Evolutionary conservation across 2,329 filamentous ascomycete genomes (phyloP), one percentile per base, ranked within the genome.

Genomic region (Rhynchosporium secalis): DNA sequence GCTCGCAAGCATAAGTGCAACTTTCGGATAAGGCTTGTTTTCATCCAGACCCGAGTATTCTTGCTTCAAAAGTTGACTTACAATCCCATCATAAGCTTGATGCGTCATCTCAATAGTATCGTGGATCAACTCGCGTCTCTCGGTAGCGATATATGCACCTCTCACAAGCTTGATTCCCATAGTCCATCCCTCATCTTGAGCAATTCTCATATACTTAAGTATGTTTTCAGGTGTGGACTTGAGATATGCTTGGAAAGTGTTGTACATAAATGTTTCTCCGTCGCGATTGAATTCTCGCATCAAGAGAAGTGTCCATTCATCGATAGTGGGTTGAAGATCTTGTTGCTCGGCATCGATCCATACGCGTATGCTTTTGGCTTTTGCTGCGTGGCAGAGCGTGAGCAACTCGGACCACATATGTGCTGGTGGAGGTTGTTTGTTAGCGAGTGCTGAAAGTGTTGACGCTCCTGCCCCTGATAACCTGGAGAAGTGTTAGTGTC

Each of bases 1-100:
- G 1, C 89, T 89, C 5, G 92, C 92, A 26, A 96, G 80, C 31
- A 96, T 84, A 28, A 96, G 75, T 65, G 82, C 78, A 43, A 78
- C 72, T 9, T 71, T 54, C 1, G 69, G 59, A 61, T 68, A 65
- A 5, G 40, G 40, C 45, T 52, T 60, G 3, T 47, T 45, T 10
- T 33, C 36, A 20, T 54, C 8, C 31, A 62, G n/a, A 73, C 74
- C 76, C 71, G 64, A 76, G 75, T 66, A 58, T 74, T 77, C 67
- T 76, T 77, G 0, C 58, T 76, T 70, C 33, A 88, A 74, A 20
- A 78, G 65, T 13, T 75, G 70, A 51, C 79, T 76, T 10, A 82
- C 80, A 38, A 85, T 78, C n/a, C 76, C 77, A 67, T 88, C 82
- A 72, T 87, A 88, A 66, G 78, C 80, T 2, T 66, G 64, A 51